Evolutionary conservation across 106 monocot species (phyloP).

Genomic region (Dendrobium huoshanense): DNA sequence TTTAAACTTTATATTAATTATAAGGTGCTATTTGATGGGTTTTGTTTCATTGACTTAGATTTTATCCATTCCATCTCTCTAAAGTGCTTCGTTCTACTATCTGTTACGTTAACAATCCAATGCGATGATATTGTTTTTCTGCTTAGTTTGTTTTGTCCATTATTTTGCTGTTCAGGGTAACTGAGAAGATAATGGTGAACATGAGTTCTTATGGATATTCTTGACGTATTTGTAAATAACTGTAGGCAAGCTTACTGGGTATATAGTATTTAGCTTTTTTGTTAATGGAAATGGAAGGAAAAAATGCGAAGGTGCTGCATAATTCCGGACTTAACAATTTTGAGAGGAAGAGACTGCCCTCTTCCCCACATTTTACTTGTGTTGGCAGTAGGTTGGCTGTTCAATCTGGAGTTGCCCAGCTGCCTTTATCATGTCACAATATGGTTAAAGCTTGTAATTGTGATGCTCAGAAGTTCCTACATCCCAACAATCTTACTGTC

Average conservation of each 20-base stretch:
- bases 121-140: neutral
- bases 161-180: neutral
- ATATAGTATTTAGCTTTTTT: constrained; percentile 1
- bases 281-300: constrained; percentile 39
- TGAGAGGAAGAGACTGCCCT: constrained; percentile 32
- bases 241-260: neutral
- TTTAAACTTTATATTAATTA: no score
- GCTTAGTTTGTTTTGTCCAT: neutral
- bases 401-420: neutral
- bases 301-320: constrained; percentile 55
- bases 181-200: neutral
- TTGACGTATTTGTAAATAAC: neutral
- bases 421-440: neutral
- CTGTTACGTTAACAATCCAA: neutral
- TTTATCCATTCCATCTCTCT: no score
- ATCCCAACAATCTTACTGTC: constrained; percentile 15
- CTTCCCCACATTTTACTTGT: constrained; percentile 11
- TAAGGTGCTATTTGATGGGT: no score
- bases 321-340: constrained; percentile 10
- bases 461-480: neutral
- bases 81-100: no score
- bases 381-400: neutral
- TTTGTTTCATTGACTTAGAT: no score
- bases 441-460: neutral
- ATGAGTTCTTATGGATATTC: neutral